Evolutionary conservation across 257 asterid genomes (phyloP), one percentile per base, ranked within the genome.

Genomic region (Coffea canephora): DNA sequence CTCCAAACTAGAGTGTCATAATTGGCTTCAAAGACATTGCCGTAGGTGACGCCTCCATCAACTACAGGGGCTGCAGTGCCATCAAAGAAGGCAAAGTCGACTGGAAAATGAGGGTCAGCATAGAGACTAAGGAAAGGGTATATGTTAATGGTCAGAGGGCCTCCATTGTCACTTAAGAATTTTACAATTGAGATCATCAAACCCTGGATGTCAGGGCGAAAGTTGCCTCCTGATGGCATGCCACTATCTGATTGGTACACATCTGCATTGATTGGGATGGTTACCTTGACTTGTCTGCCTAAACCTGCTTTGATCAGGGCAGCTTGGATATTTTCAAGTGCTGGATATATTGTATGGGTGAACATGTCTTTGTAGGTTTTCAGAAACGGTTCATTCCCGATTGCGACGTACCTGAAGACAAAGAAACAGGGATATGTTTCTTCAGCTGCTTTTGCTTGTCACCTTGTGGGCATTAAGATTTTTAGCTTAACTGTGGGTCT

Each of bases 11-110:
- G 86, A 59, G 99, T 95, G 69, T 95, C 99, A 83, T 89, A 95
- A 76, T 93, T 95, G 52, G 97, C 99, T 10, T 95, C 97, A n/a
- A 93, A 89, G 25, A 93, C 97, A 39, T 93, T 93, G 74, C 86
- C 86, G 82, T 93, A 95, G 1, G 90, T 34, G 67, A 83, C 65
- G 15, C 88, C 23, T 39, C 98, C 99, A 77, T 95, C 98, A 0
- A 91, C 77, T 3, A 95, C 82, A 1, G 99, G 99, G 31, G 91
- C 41, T 4, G 89, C 82, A 16, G 65, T 8, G 52, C 97, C 97
- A 4, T 90, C 94, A 80, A 92, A 95, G 81, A 93, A 95, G 36
- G 90, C 90, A 0, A 14, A 87, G 16, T 84, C 88, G 15, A 87
- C 67, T 5, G 90, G 90, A 36, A 87, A 87, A 82, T 84, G 72